phyloP scores from a whole-genome alignment of 176 grass and related monocot genomes.

The Bromus sterilis region DNA sequence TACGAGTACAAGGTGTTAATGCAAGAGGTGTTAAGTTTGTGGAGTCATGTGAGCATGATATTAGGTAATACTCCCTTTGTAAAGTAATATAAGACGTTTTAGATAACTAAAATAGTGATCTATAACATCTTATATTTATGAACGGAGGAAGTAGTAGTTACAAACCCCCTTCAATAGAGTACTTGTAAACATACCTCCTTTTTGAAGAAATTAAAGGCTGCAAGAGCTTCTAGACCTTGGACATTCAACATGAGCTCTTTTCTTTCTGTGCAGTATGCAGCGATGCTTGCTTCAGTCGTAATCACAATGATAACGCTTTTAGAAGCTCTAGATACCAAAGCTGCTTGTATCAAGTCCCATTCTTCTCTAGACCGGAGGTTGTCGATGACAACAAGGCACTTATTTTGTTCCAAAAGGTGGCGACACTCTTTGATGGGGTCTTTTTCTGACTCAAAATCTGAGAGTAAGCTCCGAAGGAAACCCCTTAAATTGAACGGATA shows the following conservation, averaged over 20 bases:
- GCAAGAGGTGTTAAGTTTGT: too few species aligned
- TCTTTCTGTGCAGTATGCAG: background rate
- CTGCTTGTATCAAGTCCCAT: background rate
- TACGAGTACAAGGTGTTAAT: too few species aligned
- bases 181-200: too few species aligned
- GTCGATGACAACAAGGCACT: background rate
- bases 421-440: background rate
- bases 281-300: background rate
- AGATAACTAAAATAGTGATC: too few species aligned
- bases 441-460: background rate
- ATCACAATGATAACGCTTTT: background rate
- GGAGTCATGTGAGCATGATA: background rate
- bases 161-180: too few species aligned
- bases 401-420: background rate
- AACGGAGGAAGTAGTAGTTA: too few species aligned
- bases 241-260: background rate
- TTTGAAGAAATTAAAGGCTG: too few species aligned
- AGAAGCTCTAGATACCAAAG: background rate
- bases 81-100: too few species aligned
- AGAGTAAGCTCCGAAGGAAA: background rate
- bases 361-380: background rate
- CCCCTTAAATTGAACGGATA: background rate
- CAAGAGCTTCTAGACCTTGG: background rate
- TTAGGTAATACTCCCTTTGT: too few species aligned
- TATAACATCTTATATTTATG: too few species aligned